Evolutionary conservation across 2,329 filamentous ascomycete species (phyloP).

Genomic region (Didymella exigua): DNA sequence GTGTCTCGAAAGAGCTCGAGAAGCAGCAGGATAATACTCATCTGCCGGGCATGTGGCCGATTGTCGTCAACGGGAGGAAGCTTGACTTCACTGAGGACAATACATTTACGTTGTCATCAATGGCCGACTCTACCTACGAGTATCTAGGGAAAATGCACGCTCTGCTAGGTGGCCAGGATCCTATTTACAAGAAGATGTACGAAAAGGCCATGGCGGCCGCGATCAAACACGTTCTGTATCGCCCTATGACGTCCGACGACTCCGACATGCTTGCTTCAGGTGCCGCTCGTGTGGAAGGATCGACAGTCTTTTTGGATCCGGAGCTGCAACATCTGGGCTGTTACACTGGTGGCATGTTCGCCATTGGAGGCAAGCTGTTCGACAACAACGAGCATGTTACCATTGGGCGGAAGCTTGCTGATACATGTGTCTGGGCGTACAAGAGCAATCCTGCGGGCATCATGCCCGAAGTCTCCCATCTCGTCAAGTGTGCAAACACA

Average conservation of each 20-base stretch:
- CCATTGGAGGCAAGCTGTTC: conserved; percentile 64
- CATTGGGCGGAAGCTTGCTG: conserved; percentile 62
- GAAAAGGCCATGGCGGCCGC: conserved; percentile 56
- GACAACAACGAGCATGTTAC: conserved; percentile 59
- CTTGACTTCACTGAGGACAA: conserved; percentile 51
- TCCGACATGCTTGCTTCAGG: conserved; percentile 56
- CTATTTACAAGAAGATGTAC: conserved; percentile 61
- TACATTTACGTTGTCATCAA: conserved; percentile 43
- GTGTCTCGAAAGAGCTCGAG: conserved; percentile 51
- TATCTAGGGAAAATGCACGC: conserved; percentile 54
- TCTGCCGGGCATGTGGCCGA: conserved; percentile 57
- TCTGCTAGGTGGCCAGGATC: conserved; percentile 49
- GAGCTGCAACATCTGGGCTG: conserved; percentile 65
- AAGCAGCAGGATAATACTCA: conserved; percentile 51
- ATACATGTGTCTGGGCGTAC: conserved; percentile 69
- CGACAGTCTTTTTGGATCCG: conserved; percentile 49
- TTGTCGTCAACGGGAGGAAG: conserved; percentile 50
- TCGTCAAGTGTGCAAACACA: conserved; percentile 55
- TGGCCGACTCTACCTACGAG: conserved; percentile 47
- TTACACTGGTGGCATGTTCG: conserved; percentile 68
- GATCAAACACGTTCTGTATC: conserved; percentile 54
- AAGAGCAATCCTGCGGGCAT: conserved; percentile 61
- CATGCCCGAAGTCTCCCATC: conserved; percentile 65
- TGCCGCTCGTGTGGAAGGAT: conserved; percentile 46
- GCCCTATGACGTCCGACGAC: conserved; percentile 55